phyloP scores from a whole-genome alignment of 495 filamentous ascomycete species.

The Aspergillus sclerotiicarbonarius region DNA sequence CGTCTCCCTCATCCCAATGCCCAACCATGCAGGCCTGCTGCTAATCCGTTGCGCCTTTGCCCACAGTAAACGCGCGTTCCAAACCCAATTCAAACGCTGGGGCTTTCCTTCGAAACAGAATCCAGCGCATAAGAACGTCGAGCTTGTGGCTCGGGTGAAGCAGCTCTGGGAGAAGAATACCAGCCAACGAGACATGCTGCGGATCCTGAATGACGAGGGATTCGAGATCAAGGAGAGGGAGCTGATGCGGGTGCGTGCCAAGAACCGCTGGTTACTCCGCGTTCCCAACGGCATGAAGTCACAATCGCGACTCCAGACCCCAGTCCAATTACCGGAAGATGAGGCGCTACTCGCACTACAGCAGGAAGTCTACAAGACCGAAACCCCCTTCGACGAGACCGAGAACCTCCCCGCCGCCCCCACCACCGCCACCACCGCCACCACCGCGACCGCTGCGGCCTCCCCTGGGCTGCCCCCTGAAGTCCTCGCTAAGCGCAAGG shows the following conservation, averaged over 20 bases:
- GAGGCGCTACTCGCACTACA: conserved; percentile 41
- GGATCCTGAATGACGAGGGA: conserved; percentile 65
- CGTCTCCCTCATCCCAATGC: too few relatives aligned
- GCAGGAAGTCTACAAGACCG: conserved; percentile 42
- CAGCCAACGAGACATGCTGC: conserved; percentile 68
- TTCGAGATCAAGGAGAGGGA: conserved; percentile 69
- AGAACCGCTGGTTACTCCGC: conserved; percentile 63
- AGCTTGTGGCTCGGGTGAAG: conserved; percentile 63
- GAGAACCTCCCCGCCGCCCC: conserved; percentile 20
- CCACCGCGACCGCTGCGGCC: conserved; percentile 13
- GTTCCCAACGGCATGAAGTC: conserved; percentile 57
- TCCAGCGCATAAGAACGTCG: conserved; percentile 63
- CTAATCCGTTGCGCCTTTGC: neutral
- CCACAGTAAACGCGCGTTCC: conserved; percentile 67
- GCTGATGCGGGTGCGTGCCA: conserved; percentile 61
- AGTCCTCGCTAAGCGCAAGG: conserved; percentile 53
- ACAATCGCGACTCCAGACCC: conserved; percentile 22
- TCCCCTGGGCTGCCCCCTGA: conserved; percentile 50
- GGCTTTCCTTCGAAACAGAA: conserved; percentile 72
- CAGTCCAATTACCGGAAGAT: conserved; percentile 33
- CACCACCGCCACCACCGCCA: conserved; percentile 21
- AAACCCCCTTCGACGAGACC: conserved; percentile 25
- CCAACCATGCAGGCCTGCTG: neutral
- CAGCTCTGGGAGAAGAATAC: conserved; percentile 76
- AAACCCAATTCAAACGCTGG: conserved; percentile 75